These are phyloP conservation scores for Dioscorea alata DNA, from an alignment of 106 monocot species.

Conservation along the genomic window DNA sequence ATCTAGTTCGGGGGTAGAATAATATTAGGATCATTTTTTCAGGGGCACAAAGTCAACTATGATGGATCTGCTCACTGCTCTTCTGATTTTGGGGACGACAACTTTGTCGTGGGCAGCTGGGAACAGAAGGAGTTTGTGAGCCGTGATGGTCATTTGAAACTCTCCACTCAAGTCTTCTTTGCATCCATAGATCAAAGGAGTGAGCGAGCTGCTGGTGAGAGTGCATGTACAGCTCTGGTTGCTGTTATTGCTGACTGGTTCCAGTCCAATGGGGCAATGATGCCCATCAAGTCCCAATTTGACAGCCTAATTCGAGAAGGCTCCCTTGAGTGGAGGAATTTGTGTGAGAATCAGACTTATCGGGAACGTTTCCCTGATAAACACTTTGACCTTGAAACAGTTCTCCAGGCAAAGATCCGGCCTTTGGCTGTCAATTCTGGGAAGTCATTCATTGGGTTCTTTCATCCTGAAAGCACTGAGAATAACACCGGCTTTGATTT, in stretches of 20 bases:
- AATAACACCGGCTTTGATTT: constrained; percentile 45
- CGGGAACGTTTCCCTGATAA: constrained; percentile 54
- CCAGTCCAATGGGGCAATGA: constrained; percentile 26
- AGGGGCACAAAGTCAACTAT: constrained; percentile 33
- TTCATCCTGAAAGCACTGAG: constrained; percentile 57
- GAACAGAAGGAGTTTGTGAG: constrained; percentile 51
- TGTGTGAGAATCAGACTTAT: constrained; percentile 50
- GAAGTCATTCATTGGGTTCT: constrained; percentile 87
- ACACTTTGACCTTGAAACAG: constrained; percentile 93
- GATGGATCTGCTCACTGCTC: constrained; percentile 6
- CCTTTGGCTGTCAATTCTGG: constrained; percentile 37
- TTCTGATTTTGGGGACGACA: constrained; percentile 71
- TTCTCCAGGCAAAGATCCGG: constrained; percentile 68
- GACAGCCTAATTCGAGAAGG: constrained; percentile 84
- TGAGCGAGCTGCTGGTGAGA: constrained; percentile 77
- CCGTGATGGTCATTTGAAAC: constrained; percentile 66
- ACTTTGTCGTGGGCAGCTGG: constrained; percentile 71
- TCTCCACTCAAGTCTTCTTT: constrained; percentile 63
- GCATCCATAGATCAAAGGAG: constrained; percentile 90
- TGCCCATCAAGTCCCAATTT: constrained; percentile 80
- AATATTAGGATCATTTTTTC: constrained; percentile 6
- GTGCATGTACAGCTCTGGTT: constrained; percentile 90
- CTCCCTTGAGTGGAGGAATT: constrained; percentile 73
- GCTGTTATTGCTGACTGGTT: constrained; percentile 83
- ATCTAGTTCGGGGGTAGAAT: too few relatives aligned